Conservation (phyloP, 1,139 yeast genomes). For the Wickerhamomyces sp. region DNA sequence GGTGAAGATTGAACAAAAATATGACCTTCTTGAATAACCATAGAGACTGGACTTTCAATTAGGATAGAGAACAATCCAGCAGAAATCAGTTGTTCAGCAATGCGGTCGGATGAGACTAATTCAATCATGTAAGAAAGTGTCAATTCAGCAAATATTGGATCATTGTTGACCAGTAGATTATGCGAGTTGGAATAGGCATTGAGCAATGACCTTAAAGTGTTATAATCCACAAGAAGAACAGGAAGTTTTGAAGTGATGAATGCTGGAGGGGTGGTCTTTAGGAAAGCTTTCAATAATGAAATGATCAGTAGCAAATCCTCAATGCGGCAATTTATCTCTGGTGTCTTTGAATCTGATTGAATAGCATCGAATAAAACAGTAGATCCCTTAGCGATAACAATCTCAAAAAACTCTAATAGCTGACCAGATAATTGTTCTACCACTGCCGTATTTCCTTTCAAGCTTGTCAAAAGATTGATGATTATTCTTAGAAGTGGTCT, state of each 20-base stretch:
- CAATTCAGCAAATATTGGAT: conserved; percentile 68
- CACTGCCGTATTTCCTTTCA: conserved; percentile 37
- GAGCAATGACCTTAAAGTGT: conserved; percentile 58
- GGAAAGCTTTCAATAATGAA: conserved; percentile 56
- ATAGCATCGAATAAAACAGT: conserved; percentile 49
- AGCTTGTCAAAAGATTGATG: conserved; percentile 42
- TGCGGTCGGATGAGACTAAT: conserved; percentile 52
- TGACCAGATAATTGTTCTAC: conserved; percentile 46
- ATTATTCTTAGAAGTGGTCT: conserved; percentile 59
- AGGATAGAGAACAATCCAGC: conserved; percentile 67
- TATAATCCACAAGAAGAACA: conserved; percentile 48
- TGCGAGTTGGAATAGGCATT: conserved; percentile 68
- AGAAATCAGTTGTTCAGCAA: conserved; percentile 63
- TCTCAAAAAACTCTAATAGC: conserved; percentile 50
- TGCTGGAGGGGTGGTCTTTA: conserved; percentile 45
- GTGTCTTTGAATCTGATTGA: conserved; percentile 45
- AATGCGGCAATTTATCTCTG: conserved; percentile 37
- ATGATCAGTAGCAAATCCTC: conserved; percentile 65
- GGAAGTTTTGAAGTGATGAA: conserved; percentile 50
- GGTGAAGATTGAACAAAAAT: conserved; percentile 47
- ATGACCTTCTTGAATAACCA: conserved; percentile 61
- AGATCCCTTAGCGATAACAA: conserved; percentile 56
- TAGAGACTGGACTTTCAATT: conserved; percentile 70
- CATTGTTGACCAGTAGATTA: conserved; percentile 53
- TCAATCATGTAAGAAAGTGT: conserved; percentile 68